These are phyloP conservation scores for Calycina marina DNA, from an alignment of 2,329 filamentous ascomycete genomes.

Conservation along the genomic window DNA sequence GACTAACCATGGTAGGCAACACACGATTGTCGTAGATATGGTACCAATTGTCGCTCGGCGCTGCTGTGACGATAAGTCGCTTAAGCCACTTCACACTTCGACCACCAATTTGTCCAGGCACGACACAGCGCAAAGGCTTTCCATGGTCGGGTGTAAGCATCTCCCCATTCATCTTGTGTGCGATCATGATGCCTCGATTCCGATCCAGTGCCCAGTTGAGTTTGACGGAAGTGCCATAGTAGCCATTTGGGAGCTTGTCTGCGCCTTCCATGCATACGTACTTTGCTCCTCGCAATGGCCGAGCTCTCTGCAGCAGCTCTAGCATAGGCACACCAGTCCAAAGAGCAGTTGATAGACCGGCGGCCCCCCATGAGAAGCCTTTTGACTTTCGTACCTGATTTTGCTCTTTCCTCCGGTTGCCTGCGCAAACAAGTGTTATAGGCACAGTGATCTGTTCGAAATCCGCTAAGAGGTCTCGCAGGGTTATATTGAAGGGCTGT, in stretches of 20 bases:
- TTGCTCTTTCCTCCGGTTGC: conserved; percentile 85
- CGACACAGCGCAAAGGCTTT: conserved; percentile 65
- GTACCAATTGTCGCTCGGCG: conserved; percentile 85
- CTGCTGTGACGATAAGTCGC: conserved; percentile 60
- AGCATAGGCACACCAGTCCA: conserved; percentile 72
- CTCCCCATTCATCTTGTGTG: conserved; percentile 85
- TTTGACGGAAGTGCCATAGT: conserved; percentile 79
- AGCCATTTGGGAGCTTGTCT: conserved; percentile 75
- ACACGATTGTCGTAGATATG: conserved; percentile 91
- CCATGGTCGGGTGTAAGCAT: conserved; percentile 71
- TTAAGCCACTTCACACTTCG: conserved; percentile 90
- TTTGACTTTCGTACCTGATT: conserved; percentile 84
- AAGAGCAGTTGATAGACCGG: conserved; percentile 71
- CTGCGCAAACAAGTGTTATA: conserved; percentile 80
- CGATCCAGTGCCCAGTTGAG: conserved; percentile 78
- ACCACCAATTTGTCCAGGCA: conserved; percentile 84
- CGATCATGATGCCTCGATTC: conserved; percentile 72
- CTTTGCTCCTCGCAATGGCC: conserved; percentile 52
- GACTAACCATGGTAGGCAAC: conserved; percentile 71
- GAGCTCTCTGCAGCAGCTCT: conserved; percentile 55
- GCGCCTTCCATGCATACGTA: conserved; percentile 89
- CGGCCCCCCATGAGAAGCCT: conserved; percentile 87
- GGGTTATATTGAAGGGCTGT: conserved; percentile 54
- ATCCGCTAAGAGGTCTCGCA: conserved; percentile 56
- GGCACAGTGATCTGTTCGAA: conserved; percentile 77